Percentiles rank a stretch among this genome's conserved stretches.
These are phyloP conservation scores for Papiliotrema fonsecae DNA, from an alignment of 1,284 basidiomycete genomes.

Conservation along the genomic window DNA sequence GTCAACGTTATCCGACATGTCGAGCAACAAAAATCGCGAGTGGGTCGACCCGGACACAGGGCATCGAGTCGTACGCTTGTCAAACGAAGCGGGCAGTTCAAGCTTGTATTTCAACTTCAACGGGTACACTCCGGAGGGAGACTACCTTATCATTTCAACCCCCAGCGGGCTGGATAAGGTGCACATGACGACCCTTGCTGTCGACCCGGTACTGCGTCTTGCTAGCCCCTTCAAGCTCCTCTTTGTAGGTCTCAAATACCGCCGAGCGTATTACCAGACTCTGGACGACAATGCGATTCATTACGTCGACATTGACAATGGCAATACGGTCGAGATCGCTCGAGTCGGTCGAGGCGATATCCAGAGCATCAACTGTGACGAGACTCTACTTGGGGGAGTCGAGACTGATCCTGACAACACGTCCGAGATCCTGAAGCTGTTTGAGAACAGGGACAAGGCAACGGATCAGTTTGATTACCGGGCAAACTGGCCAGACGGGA, in stretches of 20 bases:
- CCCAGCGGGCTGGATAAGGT: conserved; percentile 10
- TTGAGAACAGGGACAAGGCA: conserved; percentile 9
- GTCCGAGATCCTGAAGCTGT: conserved; percentile 3
- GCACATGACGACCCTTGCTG: not conserved
- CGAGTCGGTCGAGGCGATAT: conserved; percentile 11
- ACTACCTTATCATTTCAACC: conserved; percentile 14
- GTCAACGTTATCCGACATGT: not conserved
- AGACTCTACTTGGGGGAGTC: conserved; percentile 17
- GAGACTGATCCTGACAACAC: conserved; percentile 6
- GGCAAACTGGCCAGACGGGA: conserved; percentile 18
- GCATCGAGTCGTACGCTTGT: conserved; percentile 2
- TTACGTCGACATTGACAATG: conserved; percentile 10
- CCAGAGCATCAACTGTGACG: conserved; percentile 17
- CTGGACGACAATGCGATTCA: conserved; percentile 1
- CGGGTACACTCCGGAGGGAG: conserved; percentile 12
- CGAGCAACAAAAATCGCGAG: not conserved
- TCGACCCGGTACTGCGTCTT: conserved; percentile 6
- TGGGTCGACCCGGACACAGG: conserved; percentile 10
- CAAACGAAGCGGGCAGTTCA: conserved; percentile 1
- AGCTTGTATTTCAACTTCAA: conserved; percentile 17
- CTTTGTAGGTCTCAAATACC: conserved; percentile 14
- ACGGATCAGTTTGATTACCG: conserved; percentile 18
- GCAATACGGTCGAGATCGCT: not conserved
- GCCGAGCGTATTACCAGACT: conserved; percentile 11
- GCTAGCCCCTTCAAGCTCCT: conserved; percentile 19